These are phyloP conservation scores for Fusarium torreyae DNA, from an alignment of 2,329 filamentous ascomycete genomes.

Conservation along the genomic window DNA sequence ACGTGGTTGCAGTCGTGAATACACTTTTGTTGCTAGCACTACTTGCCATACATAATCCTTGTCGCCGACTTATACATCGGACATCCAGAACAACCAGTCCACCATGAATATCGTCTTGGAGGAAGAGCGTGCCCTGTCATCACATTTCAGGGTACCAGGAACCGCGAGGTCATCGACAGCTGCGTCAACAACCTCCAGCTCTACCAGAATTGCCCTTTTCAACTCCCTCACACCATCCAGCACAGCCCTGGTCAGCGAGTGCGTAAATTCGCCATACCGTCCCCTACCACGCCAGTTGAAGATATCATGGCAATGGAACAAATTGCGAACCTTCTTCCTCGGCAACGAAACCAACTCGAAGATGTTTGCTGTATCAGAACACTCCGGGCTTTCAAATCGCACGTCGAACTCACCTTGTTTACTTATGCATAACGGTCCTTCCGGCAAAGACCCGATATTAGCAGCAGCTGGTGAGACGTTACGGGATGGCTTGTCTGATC, in stretches of 20 bases:
- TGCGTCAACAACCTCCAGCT: slow-evolving; percentile 34
- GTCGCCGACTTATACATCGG: slow-evolving; percentile 6
- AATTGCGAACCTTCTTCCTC: slow-evolving; percentile 38
- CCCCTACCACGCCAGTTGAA: slow-evolving; percentile 30
- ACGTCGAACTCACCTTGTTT: slow-evolving; percentile 32
- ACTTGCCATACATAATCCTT: not conserved
- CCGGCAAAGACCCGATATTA: slow-evolving; percentile 36
- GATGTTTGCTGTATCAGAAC: slow-evolving; percentile 41
- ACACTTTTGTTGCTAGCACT: slow-evolving; percentile 6
- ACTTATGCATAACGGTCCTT: slow-evolving; percentile 36
- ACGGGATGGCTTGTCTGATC: slow-evolving; percentile 26
- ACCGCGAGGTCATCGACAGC: slow-evolving; percentile 35
- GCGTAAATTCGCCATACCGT: slow-evolving; percentile 31
- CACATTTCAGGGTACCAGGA: slow-evolving; percentile 29
- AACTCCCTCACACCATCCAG: slow-evolving; percentile 38
- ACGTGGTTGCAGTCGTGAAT: slow-evolving; percentile 13
- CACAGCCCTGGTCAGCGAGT: slow-evolving; percentile 41
- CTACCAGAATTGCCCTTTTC: slow-evolving; percentile 35
- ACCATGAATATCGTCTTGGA: slow-evolving; percentile 26
- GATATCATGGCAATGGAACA: slow-evolving; percentile 44
- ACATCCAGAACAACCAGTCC: slow-evolving; percentile 5
- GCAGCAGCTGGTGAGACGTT: slow-evolving; percentile 37
- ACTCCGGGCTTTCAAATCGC: slow-evolving; percentile 34
- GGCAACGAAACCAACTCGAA: slow-evolving; percentile 34
- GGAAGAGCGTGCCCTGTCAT: slow-evolving; percentile 17